phyloP scores from a whole-genome alignment of 257 asterid genomes.

The Phtheirospermum japonicum region DNA sequence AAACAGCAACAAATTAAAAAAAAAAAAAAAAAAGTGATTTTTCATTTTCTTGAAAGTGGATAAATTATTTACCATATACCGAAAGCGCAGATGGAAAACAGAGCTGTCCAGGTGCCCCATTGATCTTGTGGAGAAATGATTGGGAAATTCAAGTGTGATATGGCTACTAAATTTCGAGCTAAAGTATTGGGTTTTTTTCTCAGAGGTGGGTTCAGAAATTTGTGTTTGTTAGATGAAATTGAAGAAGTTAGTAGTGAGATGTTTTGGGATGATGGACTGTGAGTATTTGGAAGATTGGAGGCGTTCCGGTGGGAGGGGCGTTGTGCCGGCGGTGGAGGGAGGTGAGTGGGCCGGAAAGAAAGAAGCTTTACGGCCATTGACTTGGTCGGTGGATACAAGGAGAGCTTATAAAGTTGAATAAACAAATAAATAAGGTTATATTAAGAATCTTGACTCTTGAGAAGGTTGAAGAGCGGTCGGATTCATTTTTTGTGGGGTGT shows the following conservation, averaged over 20 bases:
- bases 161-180: conserved; percentile 26
- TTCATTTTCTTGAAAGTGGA: neutral
- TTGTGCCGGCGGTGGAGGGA: neutral
- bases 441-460: too few species aligned
- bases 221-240: conserved; percentile 7
- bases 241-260: conserved; percentile 17
- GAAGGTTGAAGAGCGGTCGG: too few species aligned
- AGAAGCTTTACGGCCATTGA: conserved; percentile 5
- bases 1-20: neutral
- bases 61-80: conserved; percentile 64
- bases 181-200: conserved; percentile 25
- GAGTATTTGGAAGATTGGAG: neutral
- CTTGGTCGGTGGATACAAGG: neutral
- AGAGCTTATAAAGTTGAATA: neutral
- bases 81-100: conserved; percentile 85
- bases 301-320: neutral
- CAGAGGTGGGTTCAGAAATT: conserved; percentile 18
- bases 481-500: too few species aligned
- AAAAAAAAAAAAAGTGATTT: too few species aligned
- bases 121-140: conserved; percentile 86
- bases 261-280: conserved; percentile 19
- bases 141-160: conserved; percentile 61
- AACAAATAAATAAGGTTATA: too few species aligned
- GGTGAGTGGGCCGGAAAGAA: conserved; percentile 2
- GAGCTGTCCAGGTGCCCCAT: conserved; percentile 97